These are phyloP conservation scores for Sclerotinia borealis DNA, from an alignment of 2,329 filamentous ascomycete species.

Conservation along the genomic window DNA sequence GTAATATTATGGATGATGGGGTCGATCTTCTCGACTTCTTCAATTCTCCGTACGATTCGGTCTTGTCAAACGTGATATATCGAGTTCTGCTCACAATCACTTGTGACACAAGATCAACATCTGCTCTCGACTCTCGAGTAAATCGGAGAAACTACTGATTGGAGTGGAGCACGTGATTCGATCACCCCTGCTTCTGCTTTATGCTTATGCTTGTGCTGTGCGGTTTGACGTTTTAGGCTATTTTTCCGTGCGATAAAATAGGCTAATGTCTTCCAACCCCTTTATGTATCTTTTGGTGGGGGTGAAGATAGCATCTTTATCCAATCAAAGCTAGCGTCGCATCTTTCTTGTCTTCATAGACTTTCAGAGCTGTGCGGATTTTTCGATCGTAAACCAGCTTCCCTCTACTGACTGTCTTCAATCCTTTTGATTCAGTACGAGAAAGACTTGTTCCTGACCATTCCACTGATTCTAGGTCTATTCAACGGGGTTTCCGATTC, in stretches of 20 bases:
- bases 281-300: constrained; percentile 10
- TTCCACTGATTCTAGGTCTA: neutral
- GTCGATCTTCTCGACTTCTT: neutral
- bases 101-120: neutral
- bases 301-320: neutral
- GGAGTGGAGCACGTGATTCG: constrained; percentile 1
- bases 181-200: constrained; percentile 2
- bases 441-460: neutral
- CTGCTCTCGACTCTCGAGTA: neutral
- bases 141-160: neutral
- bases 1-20: neutral
- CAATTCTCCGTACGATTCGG: neutral
- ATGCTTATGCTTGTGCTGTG: neutral
- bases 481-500: neutral
- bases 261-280: constrained; percentile 8
- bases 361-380: constrained; percentile 3
- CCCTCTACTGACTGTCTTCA: neutral
- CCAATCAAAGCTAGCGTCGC: constrained; percentile 1
- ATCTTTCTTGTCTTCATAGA: neutral
- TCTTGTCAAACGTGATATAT: neutral
- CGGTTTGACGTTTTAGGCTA: constrained; percentile 8
- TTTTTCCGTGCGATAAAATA: neutral
- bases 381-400: neutral
- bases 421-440: constrained; percentile 5
- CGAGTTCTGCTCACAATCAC: neutral